Conservation (phyloP, 352 stramenopile species). For the Phytophthora podocarpi region DNA sequence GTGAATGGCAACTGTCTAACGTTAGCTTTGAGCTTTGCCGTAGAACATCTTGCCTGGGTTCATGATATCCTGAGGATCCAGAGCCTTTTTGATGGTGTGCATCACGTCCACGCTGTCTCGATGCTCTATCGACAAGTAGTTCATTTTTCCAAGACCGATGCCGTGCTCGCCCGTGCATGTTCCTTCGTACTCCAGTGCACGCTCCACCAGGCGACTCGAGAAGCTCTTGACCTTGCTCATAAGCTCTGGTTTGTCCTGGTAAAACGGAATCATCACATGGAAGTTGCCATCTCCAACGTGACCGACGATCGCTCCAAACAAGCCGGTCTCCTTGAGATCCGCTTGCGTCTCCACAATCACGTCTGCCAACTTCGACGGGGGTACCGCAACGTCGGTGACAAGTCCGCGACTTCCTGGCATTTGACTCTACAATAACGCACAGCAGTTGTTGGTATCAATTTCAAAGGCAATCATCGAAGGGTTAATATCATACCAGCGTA, state of each 20-base stretch:
- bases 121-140: constrained; percentile 92
- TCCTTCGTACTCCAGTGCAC: constrained; percentile 90
- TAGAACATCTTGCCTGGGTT: constrained; percentile 98
- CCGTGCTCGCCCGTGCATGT: constrained; percentile 99
- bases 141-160: constrained; percentile 95
- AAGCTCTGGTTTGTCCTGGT: constrained; percentile 83
- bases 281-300: constrained; percentile 98
- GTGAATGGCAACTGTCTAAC: too few relatives aligned
- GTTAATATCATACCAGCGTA: too few relatives aligned
- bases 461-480: too few relatives aligned
- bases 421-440: constrained; percentile 39
- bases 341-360: constrained; percentile 93
- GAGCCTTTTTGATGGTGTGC: constrained; percentile 92
- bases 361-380: constrained; percentile 92
- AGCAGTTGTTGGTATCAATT: too few relatives aligned
- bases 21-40: too few relatives aligned
- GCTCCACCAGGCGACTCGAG: constrained; percentile 80
- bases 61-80: constrained; percentile 97
- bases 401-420: constrained; percentile 85
- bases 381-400: constrained; percentile 97
- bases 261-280: constrained; percentile 96
- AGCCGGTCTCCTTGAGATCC: constrained; percentile 86
- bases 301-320: constrained; percentile 94
- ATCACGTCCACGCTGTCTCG: constrained; percentile 93
- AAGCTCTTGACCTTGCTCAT: constrained; percentile 90